A percentile compares a stretch with the other conserved stretches of the same genome.
These are phyloP conservation scores for Mucor plumbeus DNA, from an alignment of 371 early-diverging fungal species.

Conservation along the genomic window DNA sequence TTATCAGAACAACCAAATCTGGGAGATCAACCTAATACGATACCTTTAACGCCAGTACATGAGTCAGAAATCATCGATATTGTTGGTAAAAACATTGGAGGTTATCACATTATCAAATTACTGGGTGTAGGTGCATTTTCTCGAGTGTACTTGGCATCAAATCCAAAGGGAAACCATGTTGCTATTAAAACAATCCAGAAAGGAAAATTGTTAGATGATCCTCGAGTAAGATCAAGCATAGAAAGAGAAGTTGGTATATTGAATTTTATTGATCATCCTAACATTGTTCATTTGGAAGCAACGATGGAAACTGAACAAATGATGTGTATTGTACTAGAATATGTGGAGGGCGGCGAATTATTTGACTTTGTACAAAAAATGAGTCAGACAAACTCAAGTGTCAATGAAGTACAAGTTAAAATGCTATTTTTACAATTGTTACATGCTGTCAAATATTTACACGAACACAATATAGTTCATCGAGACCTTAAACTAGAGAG, in stretches of 20 bases:
- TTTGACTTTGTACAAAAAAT: slow-evolving; percentile 65
- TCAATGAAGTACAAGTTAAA: slow-evolving; percentile 40
- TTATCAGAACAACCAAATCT: slow-evolving; percentile 38
- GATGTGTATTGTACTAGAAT: slow-evolving; percentile 70
- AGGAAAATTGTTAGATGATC: slow-evolving; percentile 39
- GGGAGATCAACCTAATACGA: slow-evolving; percentile 25
- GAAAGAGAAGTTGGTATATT: slow-evolving; percentile 54
- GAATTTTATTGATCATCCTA: slow-evolving; percentile 65
- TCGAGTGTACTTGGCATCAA: slow-evolving; percentile 47
- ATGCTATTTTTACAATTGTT: slow-evolving; percentile 58
- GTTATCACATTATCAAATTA: slow-evolving; percentile 35
- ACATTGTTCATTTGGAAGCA: slow-evolving; percentile 74
- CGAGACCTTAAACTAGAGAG: slow-evolving; percentile 83
- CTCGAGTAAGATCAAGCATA: slow-evolving; percentile 50
- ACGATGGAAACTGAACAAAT: slow-evolving; percentile 71
- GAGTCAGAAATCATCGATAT: slow-evolving; percentile 20
- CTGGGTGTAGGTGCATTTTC: slow-evolving; percentile 58
- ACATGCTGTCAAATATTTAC: slow-evolving; percentile 70
- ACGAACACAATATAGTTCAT: slow-evolving; percentile 75
- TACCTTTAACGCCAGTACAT: neutral
- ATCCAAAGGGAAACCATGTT: slow-evolving; percentile 17
- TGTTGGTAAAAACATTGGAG: slow-evolving; percentile 41
- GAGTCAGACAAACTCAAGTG: slow-evolving; percentile 7
- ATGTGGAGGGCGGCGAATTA: slow-evolving; percentile 68
- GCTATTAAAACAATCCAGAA: slow-evolving; percentile 54